Base-by-base conservation (phyloP, 192 early-diverging fungal species). In the Piromyces finnis region DNA sequence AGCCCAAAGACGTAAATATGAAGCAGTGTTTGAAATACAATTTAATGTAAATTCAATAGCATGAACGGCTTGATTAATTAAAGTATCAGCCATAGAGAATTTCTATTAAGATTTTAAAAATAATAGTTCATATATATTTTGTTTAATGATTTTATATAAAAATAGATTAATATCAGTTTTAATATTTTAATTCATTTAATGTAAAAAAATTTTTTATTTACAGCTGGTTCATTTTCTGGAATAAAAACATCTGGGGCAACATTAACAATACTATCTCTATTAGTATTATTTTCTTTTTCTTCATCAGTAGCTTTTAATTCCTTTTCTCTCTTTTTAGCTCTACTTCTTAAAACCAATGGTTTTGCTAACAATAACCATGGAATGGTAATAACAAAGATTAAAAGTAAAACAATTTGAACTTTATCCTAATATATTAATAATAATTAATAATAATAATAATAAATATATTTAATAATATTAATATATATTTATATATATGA, bases 1-100 rank as follows among this genome's bases (percentile, higher is more conserved):
- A 80, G 98, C 98, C 98, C 98, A 99, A 79, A 99, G 89, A 82
- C 98, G 96, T 80, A 99, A 92, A 82, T 99, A 99, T 28, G 95
- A 97, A 5, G 98, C 98, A 22, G 98, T 99, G 87, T 99, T 97
- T 77, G 98, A 99, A 80, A 99, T 96, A 35, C 94, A 94, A 79
- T 91, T 91, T 77, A 99, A 90, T 83, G 94, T 95, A 86, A 97
- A 99, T 85, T 99, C 98, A 83, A 99, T 98, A 14, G 97, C 98
- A 85, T 99, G 98, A 83, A 99, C 98, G 28, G 91, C 88, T 86
- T 97, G 96, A 88, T 98, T 94, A 83, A 99, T 96, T 93, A 98
- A 93, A 80, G 92, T 89, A 80, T 98, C 98, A 39, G 41, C 41
- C 41, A 51, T 51, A 14, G 41, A 51, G 18, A 51, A 51, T 51